A percentile compares a stretch with the other conserved stretches of the same genome.
phyloP scores from a whole-genome alignment of 495 filamentous ascomycete genomes.

The Aspergillus olivimuriae region DNA sequence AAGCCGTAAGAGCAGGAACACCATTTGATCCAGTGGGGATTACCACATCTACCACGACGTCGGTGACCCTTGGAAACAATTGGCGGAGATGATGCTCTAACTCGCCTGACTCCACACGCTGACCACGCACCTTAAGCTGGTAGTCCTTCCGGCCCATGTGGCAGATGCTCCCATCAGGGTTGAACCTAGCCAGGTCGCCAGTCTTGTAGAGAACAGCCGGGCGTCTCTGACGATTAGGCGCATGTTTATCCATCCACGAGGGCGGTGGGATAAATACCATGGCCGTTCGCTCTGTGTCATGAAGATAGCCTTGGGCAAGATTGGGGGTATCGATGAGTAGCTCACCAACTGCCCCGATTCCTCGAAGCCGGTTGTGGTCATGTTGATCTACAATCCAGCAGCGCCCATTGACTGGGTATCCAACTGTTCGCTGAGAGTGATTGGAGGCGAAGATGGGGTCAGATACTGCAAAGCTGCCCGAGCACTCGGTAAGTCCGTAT shows the following conservation, averaged over 20 bases:
- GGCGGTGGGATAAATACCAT: neutral
- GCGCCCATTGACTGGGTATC: neutral
- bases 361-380: neutral
- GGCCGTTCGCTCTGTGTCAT: neutral
- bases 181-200: neutral
- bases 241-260: neutral
- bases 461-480: neutral
- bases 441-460: neutral
- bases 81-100: neutral
- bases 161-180: neutral
- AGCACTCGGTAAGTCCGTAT: neutral
- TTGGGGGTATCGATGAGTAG: neutral
- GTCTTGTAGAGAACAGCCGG: neutral
- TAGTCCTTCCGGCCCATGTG: neutral
- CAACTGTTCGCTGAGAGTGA: neutral
- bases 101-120: neutral
- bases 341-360: neutral
- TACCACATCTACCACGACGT: neutral
- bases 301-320: neutral
- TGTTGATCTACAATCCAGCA: neutral
- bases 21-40: neutral
- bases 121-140: neutral
- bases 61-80: no score
- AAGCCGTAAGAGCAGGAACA: neutral
- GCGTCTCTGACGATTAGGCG: no score